Conservation (phyloP, 2,329 filamentous ascomycete species). For the Fusarium cyanostomum region DNA sequence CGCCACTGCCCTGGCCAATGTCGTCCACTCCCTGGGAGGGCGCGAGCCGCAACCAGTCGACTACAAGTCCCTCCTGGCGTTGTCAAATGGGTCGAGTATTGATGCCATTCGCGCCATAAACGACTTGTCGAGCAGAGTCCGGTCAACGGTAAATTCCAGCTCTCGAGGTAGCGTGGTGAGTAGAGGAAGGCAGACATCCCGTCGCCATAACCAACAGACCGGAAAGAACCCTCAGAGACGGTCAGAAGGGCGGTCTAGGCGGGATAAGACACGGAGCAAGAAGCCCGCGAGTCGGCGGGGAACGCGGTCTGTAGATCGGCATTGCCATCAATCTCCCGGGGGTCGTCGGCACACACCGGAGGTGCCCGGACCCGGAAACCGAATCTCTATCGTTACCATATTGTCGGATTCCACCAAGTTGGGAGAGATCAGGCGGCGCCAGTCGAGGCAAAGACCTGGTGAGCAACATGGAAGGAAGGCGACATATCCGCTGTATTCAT, state of each 20-base stretch:
- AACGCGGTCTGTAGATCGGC: slow-evolving; percentile 16
- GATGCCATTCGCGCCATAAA: slow-evolving; percentile 61
- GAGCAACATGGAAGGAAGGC: slow-evolving; percentile 7
- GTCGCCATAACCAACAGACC: slow-evolving; percentile 15
- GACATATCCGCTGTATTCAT: slow-evolving; percentile 35
- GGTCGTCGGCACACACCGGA: slow-evolving; percentile 11
- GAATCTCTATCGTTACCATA: slow-evolving; percentile 48
- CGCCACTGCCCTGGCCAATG: slow-evolving; percentile 52
- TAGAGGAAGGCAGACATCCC: slow-evolving; percentile 29
- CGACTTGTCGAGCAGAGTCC: slow-evolving; percentile 53
- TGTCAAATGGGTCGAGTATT: slow-evolving; percentile 59
- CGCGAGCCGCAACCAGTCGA: slow-evolving; percentile 49
- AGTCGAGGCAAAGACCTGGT: slow-evolving; percentile 13
- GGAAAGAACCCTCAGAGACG: slow-evolving; percentile 14
- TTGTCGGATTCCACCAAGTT: slow-evolving; percentile 57
- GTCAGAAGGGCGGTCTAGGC: slow-evolving; percentile 10
- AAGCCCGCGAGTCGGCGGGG: slow-evolving; percentile 9
- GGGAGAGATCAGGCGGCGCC: slow-evolving; percentile 51
- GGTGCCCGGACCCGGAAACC: slow-evolving; percentile 17
- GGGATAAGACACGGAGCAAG: slow-evolving; percentile 21
- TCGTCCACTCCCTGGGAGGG: slow-evolving; percentile 49
- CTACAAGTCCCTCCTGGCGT: slow-evolving; percentile 56
- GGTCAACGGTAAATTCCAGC: slow-evolving; percentile 26
- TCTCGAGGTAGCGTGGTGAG: slow-evolving; percentile 29
- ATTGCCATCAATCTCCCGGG: slow-evolving; percentile 10